Percentiles rank a stretch among this genome's conserved stretches.
Conservation (phyloP, 345 rosid species). For the Gossypium raimondii region DNA sequence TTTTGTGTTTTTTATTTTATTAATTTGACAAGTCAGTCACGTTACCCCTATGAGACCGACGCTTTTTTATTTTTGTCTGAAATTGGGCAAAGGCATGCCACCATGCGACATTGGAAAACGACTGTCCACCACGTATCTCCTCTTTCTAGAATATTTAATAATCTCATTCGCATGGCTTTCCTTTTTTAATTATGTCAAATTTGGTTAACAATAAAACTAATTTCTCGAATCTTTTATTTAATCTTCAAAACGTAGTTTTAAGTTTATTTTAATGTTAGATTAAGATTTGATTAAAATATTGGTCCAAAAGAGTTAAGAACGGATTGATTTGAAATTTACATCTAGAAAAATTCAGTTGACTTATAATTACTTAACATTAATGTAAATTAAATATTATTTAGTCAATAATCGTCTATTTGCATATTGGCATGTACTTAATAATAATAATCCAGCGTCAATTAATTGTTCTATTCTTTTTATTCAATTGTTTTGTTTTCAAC, state of each 20-base stretch:
- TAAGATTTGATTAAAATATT: no score
- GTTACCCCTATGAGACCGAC: neutral
- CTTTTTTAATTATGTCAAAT: no score
- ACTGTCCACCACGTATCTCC: neutral
- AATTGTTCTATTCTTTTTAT: neutral
- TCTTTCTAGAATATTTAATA: neutral
- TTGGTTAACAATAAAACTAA: no score
- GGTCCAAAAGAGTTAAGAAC: no score
- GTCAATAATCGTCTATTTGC: neutral
- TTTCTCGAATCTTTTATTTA: no score
- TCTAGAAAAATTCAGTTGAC: neutral
- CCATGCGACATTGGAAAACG: neutral
- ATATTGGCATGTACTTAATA: no score
- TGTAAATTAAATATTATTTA: no score
- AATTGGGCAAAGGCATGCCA: neutral
- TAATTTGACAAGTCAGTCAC: neutral
- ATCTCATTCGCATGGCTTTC: no score
- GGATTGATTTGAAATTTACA: no score
- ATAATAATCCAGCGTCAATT: neutral
- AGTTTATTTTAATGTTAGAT: no score
- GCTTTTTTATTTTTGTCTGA: neutral
- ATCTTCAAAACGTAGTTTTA: neutral
- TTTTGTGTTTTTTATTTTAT: neutral
- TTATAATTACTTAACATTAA: no score
- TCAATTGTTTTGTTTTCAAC: no score